Evolutionary conservation across 768 basidiomycete species (phyloP), one percentile per base, ranked within the genome.

Genomic region (Amanita rimosa): DNA sequence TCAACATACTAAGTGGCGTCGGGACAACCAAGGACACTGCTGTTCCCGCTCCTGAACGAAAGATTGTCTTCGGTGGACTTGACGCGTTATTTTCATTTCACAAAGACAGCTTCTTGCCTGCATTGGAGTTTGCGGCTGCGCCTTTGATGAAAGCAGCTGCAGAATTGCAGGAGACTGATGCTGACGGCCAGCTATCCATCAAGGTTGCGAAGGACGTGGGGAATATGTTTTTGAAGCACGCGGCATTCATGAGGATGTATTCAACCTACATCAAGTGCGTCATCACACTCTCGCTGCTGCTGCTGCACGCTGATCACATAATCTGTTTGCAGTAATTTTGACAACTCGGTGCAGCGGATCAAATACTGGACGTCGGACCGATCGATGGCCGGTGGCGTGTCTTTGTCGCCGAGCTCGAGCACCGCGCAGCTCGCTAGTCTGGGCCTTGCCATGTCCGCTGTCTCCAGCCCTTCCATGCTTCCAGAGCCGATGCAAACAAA

Each of bases 201-300:
- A 70, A 69, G 39, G 87, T 89, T 11, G 90, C 89, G 0, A 85
- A 76, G 51, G 74, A 78, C 11, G 84, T 99, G 33, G 94, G 89
- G 6, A 76, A 83, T 50, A 92, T 89, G 41, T 99, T 98, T 65
- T 69, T 90, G 48, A 87, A 85, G 46, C 93, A 99, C 64, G 89
- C 92, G 26, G 92, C 95, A 3, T 97, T 97, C 71, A 91, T 99
- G 89, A 89, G 74, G 69, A 97, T 98, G 86, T 99, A 99, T 63
- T 93, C 92, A 27, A 87, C 85, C 38, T 99, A 97, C 62, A 95
- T 95, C 73, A 97, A 98, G 90, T 92, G 62, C 61, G 53, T 52
- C 50, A 43, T 36, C n/a, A n/a, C n/a, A n/a, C n/a, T n/a, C n/a
- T n/a, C n/a, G n/a, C n/a, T n/a, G n/a, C n/a, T n/a, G n/a, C n/a